Evolutionary conservation across 192 early-diverging fungal species (phyloP), one percentile per base, ranked within the genome.

Genomic region (Funneliformis geosporum): DNA sequence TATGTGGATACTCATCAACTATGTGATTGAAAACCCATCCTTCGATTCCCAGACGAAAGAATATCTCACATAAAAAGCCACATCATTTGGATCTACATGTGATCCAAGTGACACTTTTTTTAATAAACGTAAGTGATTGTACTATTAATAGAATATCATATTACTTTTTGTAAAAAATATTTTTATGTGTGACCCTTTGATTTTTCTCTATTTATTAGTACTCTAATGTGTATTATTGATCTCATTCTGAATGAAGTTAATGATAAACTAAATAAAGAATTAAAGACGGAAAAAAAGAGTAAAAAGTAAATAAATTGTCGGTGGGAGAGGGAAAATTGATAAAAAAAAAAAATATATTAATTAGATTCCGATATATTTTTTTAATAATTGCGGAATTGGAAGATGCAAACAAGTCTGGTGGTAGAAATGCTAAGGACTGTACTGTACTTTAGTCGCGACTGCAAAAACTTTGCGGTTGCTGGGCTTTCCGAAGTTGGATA

Each of bases 41-140:
- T 99, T 99, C 84, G 96, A 98, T 84, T 97, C 96, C 33, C 98
- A 98, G 84, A 99, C 96, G 28, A 99, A 99, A 84, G 98, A 98
- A 79, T 96, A 86, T 74, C 89, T 99, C 91, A 99, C 96, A 21
- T 84, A 96, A 68, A 88, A 91, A 46, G 43, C 80, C 25, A 87
- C 90, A 0, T 81, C 89, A 3, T 98, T 99, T 83, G 95, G 95
- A 8, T 95, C 94, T 38, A 95, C 88, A 21, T 55, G 50, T 55
- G 21, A 55, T 55, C 50, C 50, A 21, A 21, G 50, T 6, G 50
- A 55, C 14, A 6, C 50, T 7, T 55, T 18, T 16, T 55, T 5
- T 50, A 50, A 50, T 50, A 18, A 18, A 16, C 18, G 43, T 44
- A 10, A 44, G 43, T 44, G 0, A 44, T 66, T 96, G 92, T 83